These are phyloP conservation scores for Cephalotrichum gorgonifer DNA, from an alignment of 2,329 filamentous ascomycete genomes.

Conservation along the genomic window DNA sequence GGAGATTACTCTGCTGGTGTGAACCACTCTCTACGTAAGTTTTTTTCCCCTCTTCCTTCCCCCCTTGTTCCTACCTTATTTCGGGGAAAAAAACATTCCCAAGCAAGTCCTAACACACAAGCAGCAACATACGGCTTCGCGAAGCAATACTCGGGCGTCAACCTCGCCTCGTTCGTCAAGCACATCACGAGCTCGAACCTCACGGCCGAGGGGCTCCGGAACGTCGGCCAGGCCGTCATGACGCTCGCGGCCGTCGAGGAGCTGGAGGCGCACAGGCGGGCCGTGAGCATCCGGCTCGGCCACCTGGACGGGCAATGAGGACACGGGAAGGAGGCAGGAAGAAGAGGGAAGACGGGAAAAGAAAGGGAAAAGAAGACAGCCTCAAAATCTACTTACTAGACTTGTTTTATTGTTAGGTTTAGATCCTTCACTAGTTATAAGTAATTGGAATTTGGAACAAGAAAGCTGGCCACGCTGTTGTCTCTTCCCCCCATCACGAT, in stretches of 20 bases:
- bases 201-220: slow-evolving; percentile 71
- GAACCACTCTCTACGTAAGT: slow-evolving; percentile 93
- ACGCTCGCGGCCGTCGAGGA: slow-evolving; percentile 89
- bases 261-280: slow-evolving; percentile 82
- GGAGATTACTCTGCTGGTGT: slow-evolving; percentile 97
- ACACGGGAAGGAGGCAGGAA: background rate
- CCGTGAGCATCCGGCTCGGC: slow-evolving; percentile 72
- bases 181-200: slow-evolving; percentile 94
- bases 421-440: no score
- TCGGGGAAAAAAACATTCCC: no score
- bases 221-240: slow-evolving; percentile 87
- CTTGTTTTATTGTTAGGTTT: slow-evolving; percentile 9
- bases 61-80: background rate
- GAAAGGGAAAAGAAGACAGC: no score
- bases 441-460: no score
- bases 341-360: no score
- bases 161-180: slow-evolving; percentile 91
- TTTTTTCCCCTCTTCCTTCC: background rate
- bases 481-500: no score
- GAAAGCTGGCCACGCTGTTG: no score
- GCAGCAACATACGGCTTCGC: slow-evolving; percentile 93
- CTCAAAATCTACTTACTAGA: slow-evolving; percentile 2
- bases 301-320: slow-evolving; percentile 24
- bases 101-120: slow-evolving; percentile 10
- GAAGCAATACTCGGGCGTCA: slow-evolving; percentile 97